These are phyloP conservation scores for Xylaria palmicola DNA, from an alignment of 495 filamentous ascomycete genomes.

Conservation along the genomic window DNA sequence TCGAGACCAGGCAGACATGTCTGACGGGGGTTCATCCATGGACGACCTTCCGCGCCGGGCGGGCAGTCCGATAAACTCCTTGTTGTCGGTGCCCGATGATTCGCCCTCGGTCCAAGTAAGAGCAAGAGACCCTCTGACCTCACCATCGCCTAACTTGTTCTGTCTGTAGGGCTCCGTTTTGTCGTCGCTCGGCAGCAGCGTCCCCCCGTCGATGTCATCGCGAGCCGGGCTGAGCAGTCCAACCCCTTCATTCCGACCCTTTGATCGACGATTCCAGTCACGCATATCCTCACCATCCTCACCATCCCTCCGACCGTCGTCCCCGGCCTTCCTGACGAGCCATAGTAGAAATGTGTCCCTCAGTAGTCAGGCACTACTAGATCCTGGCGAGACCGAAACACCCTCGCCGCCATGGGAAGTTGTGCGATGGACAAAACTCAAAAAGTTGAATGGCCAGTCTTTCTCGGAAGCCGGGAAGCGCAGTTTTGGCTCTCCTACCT, in stretches of 20 bases:
- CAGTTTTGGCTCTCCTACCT: slow-evolving; percentile 89
- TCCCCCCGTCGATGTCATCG: slow-evolving; percentile 46
- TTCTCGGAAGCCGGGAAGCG: slow-evolving; percentile 95
- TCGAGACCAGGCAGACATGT: slow-evolving; percentile 41
- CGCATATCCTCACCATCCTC: slow-evolving; percentile 61
- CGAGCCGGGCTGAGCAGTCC: slow-evolving; percentile 54
- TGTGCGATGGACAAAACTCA: slow-evolving; percentile 91
- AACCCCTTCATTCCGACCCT: slow-evolving; percentile 83
- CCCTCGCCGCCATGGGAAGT: slow-evolving; percentile 89
- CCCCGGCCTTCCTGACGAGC: slow-evolving; percentile 72
- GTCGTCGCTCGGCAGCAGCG: slow-evolving; percentile 72
- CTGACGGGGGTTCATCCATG: slow-evolving; percentile 45
- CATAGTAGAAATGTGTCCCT: slow-evolving; percentile 79
- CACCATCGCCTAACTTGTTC: slow-evolving; percentile 27
- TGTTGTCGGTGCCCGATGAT: slow-evolving; percentile 78
- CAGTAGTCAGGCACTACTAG: slow-evolving; percentile 54
- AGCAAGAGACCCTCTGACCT: slow-evolving; percentile 15
- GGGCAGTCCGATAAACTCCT: slow-evolving; percentile 49
- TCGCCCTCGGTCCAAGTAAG: slow-evolving; percentile 83
- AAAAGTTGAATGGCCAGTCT: slow-evolving; percentile 80
- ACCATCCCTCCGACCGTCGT: slow-evolving; percentile 65
- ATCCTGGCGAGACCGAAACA: slow-evolving; percentile 61
- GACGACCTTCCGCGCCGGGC: slow-evolving; percentile 39
- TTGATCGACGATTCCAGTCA: slow-evolving; percentile 91
- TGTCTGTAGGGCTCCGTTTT: slow-evolving; percentile 69